phyloP scores from a whole-genome alignment of 768 basidiomycete species.

The Boletus pseudo-olivaceus region DNA sequence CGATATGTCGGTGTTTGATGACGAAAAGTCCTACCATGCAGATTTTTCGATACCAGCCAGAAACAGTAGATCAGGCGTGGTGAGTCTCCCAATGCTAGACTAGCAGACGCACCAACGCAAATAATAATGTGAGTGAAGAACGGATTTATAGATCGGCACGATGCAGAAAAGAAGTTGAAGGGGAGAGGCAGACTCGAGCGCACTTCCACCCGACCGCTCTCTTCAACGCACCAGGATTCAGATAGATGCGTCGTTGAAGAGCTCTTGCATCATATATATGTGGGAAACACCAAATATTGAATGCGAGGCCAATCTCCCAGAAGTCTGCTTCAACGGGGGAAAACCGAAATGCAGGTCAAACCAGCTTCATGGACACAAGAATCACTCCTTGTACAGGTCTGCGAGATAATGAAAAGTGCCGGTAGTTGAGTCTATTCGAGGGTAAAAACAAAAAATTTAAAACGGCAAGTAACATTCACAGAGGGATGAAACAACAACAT shows the following conservation, averaged over 20 bases:
- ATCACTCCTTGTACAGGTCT: neutral
- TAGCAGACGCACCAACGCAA: constrained; percentile 8
- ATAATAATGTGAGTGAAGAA: neutral
- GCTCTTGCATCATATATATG: neutral
- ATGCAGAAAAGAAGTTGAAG: neutral
- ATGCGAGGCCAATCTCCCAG: neutral
- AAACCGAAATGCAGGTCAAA: neutral
- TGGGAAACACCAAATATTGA: constrained; percentile 8
- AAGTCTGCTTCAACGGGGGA: neutral
- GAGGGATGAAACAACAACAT: neutral
- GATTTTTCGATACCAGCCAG: neutral
- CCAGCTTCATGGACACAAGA: neutral
- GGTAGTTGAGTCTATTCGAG: neutral
- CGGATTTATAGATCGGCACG: neutral
- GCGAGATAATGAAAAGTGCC: neutral
- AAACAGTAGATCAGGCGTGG: neutral
- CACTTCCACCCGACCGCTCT: neutral
- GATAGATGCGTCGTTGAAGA: neutral
- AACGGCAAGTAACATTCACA: neutral
- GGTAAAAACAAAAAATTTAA: neutral
- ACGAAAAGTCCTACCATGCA: neutral
- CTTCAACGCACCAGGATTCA: neutral
- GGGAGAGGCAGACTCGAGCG: neutral
- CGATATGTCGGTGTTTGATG: neutral
- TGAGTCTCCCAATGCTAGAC: neutral